A percentile compares a stretch with the other conserved stretches of the same genome.
phyloP scores from a whole-genome alignment of 192 early-diverging fungal species.

The Dimargaris xerosporica region DNA sequence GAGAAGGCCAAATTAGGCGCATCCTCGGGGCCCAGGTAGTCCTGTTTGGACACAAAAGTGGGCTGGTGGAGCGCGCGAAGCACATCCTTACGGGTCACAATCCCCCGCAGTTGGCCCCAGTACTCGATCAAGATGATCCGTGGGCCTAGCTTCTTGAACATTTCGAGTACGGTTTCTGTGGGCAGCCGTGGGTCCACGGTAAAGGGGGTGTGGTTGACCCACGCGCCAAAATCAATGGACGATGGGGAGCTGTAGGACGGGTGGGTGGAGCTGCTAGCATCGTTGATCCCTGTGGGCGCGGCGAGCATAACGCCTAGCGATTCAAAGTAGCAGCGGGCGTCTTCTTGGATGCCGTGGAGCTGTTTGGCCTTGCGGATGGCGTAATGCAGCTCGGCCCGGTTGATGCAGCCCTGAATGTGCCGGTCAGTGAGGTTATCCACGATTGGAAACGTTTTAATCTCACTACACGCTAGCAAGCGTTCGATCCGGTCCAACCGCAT shows the following conservation, averaged over 20 bases:
- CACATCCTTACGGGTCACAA: slow-evolving; percentile 66
- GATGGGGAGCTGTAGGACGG: slow-evolving; percentile 10
- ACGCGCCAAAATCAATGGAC: slow-evolving; percentile 13
- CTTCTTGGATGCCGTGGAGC: slow-evolving; percentile 24
- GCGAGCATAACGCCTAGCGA: slow-evolving; percentile 7
- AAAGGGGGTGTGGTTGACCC: slow-evolving; percentile 42
- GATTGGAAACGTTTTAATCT: slow-evolving; percentile 57
- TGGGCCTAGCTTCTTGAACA: slow-evolving; percentile 74
- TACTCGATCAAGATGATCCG: slow-evolving; percentile 52
- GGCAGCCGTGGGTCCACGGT: slow-evolving; percentile 51
- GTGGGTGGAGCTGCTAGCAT: slow-evolving; percentile 29
- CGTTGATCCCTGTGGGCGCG: slow-evolving; percentile 22
- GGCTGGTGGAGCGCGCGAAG: slow-evolving; percentile 17
- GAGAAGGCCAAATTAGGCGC: neutral
- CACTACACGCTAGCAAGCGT: slow-evolving; percentile 30
- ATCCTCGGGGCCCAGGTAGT: neutral
- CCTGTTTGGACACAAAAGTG: neutral
- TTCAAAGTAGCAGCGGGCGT: slow-evolving; percentile 33
- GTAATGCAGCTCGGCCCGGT: slow-evolving; percentile 40
- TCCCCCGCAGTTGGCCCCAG: slow-evolving; percentile 42
- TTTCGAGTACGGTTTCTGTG: slow-evolving; percentile 58
- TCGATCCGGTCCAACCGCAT: slow-evolving; percentile 32
- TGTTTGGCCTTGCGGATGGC: slow-evolving; percentile 36
- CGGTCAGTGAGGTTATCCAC: slow-evolving; percentile 43
- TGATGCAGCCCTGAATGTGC: slow-evolving; percentile 56